Base-by-base conservation (phyloP, 2,329 filamentous ascomycete genomes). In the Aureobasidium lini region DNA sequence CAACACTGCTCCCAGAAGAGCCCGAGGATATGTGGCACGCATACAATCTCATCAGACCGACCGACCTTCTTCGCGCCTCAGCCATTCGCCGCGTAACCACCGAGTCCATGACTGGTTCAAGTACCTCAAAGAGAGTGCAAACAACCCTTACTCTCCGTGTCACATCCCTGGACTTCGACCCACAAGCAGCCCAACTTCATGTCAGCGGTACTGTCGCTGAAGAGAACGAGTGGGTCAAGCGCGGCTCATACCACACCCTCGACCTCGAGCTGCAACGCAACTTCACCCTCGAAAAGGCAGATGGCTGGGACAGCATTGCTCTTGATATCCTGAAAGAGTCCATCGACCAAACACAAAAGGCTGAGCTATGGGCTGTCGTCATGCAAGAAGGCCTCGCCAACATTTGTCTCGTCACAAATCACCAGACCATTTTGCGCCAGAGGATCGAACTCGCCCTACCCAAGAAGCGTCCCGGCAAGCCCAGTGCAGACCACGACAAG, bases 321-420 rank as follows among this genome's bases (percentile, higher is more conserved):
- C 77, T 87, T 49, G 85, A 89, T 61, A 87, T 89, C 47, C 81
- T 99, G 10, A 79, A 83, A 60, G 90, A 96, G 71, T 87, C 91
- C 0, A 81, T 93, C 13, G 86, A 89, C 66, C 84, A 89, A 65
- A 87, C 90, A 64, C 86, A 87, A 68, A 85, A 88, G 62, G 91
- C 90, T 1, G 88, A 93, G 62, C 81, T 95, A 16, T 90, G 91
- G 59, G 93, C 94, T 0, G 87, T 97, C 0, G 89, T 97, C 28
- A 93, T 99, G 88, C 89, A 95, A 67, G 93, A 97, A 68, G 88
- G 89, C 2, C 73, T 89, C 15, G 88, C 90, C 60, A 90, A 92
- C 71, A 88, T 94, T 64, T 93, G 89, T 72, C 79, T 92, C 23
- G 88, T 94, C 59, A 92, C 88, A 2, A 85, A 90, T 68, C 86